Conservation (phyloP, 257 asterid genomes). For the Linderniella brevidens region DNA sequence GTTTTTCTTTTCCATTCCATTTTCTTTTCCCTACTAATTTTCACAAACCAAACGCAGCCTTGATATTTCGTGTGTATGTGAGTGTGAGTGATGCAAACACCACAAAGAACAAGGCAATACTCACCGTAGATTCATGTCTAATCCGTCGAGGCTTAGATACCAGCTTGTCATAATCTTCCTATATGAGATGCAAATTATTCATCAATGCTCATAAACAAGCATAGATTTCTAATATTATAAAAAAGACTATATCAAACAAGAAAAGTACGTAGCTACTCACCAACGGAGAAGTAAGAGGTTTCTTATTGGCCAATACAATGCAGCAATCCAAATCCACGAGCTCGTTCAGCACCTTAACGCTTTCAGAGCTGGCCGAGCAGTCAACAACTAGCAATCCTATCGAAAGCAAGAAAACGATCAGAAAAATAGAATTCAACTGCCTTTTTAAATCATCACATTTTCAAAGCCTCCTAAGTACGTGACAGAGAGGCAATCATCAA, state of each 20-base stretch:
- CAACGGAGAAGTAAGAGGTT: slow-evolving; percentile 72
- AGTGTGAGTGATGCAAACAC: slow-evolving; percentile 3
- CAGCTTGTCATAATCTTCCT: slow-evolving; percentile 77
- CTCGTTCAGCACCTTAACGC: slow-evolving; percentile 33
- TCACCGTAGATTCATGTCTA: slow-evolving; percentile 85
- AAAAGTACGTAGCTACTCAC: no score
- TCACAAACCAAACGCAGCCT: no score
- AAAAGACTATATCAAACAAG: background rate
- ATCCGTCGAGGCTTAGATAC: slow-evolving; percentile 52
- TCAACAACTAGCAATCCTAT: slow-evolving; percentile 70
- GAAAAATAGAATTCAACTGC: background rate
- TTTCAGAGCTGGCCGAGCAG: slow-evolving; percentile 91
- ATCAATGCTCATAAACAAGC: background rate
- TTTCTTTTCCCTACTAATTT: no score
- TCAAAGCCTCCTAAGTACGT: no score
- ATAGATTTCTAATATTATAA: background rate
- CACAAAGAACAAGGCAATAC: slow-evolving; percentile 19
- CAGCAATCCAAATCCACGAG: slow-evolving; percentile 45
- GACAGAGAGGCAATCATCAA: no score
- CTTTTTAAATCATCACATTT: no score
- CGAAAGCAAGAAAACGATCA: slow-evolving; percentile 8
- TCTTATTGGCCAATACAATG: slow-evolving; percentile 86
- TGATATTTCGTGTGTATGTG: no score
- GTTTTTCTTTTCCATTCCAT: no score
- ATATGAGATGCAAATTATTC: slow-evolving; percentile 11